A percentile compares a stretch with the other conserved stretches of the same genome.
phyloP scores from a whole-genome alignment of 2,329 filamentous ascomycete species.

The Trichoderma arundinaceum region DNA sequence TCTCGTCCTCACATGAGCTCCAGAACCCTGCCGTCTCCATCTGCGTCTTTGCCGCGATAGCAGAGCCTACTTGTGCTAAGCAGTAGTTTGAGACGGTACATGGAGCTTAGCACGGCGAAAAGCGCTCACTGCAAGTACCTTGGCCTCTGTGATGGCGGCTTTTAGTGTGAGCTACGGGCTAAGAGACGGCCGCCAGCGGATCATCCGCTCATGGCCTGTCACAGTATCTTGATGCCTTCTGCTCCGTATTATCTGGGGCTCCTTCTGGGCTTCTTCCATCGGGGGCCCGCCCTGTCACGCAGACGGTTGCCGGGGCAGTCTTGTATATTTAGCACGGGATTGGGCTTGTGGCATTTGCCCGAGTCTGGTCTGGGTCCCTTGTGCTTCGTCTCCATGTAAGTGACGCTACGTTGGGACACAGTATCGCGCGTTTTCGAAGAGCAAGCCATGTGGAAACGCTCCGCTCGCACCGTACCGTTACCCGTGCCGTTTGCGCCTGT shows the following conservation, averaged over 20 bases:
- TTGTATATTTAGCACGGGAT: no score
- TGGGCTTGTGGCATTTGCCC: no score
- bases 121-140: slow-evolving; percentile 19
- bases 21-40: background rate
- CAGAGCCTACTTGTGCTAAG: no score
- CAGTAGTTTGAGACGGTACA: background rate
- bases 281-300: background rate
- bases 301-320: slow-evolving; percentile 2
- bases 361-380: no score
- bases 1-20: slow-evolving; percentile 1
- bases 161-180: slow-evolving; percentile 19
- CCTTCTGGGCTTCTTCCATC: slow-evolving; percentile 10
- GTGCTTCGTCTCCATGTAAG: background rate
- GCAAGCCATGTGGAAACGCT: slow-evolving; percentile 31
- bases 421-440: background rate
- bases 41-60: slow-evolving; percentile 10
- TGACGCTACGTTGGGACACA: background rate
- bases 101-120: background rate
- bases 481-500: slow-evolving; percentile 28
- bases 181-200: slow-evolving; percentile 29
- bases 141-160: background rate
- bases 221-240: slow-evolving; percentile 12
- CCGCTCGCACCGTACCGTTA: slow-evolving; percentile 32
- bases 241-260: slow-evolving; percentile 1
- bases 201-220: slow-evolving; percentile 26